Evolutionary conservation across 495 filamentous ascomycete species (phyloP).

Genomic region (Penicillium steckii): DNA sequence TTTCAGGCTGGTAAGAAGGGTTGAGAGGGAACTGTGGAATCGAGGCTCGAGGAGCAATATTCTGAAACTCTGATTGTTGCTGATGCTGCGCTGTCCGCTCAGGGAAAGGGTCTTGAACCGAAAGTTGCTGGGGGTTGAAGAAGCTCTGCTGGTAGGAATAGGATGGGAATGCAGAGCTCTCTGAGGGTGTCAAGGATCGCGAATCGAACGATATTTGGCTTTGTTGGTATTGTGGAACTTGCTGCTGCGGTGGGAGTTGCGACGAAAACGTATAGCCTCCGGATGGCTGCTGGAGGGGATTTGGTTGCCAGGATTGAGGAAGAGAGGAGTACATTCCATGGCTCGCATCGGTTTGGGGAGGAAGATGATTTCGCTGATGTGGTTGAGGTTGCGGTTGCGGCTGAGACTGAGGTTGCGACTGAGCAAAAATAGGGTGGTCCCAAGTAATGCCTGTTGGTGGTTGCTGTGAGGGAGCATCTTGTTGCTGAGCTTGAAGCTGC

Average conservation of each 20-base stretch:
- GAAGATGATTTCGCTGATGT: constrained; percentile 29
- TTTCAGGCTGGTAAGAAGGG: constrained; percentile 24
- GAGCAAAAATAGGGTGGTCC: constrained; percentile 15
- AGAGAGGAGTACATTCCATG: constrained; percentile 38
- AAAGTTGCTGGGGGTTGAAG: constrained; percentile 32
- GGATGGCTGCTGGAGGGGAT: constrained; percentile 29
- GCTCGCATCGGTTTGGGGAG: constrained; percentile 22
- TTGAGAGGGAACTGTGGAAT: constrained; percentile 28
- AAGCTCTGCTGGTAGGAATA: constrained; percentile 34
- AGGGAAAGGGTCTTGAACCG: constrained; percentile 30
- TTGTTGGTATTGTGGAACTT: constrained; percentile 34
- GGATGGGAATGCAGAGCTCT: constrained; percentile 33
- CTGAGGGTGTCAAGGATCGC: constrained; percentile 25
- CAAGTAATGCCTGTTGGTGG: constrained; percentile 6
- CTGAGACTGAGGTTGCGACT: constrained; percentile 1
- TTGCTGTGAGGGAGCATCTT: constrained; percentile 10
- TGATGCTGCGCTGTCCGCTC: constrained; percentile 24
- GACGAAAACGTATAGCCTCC: constrained; percentile 25
- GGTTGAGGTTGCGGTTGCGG: constrained; percentile 30
- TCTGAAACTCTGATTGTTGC: constrained; percentile 15
- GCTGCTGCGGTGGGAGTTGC: constrained; percentile 30
- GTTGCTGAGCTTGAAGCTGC: constrained; percentile 23
- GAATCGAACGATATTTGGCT: constrained; percentile 38
- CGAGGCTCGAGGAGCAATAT: constrained; percentile 16
- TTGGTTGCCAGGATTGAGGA: constrained; percentile 38